phyloP scores from a whole-genome alignment of 1,284 basidiomycete species.

The Testicularia cyperi region DNA sequence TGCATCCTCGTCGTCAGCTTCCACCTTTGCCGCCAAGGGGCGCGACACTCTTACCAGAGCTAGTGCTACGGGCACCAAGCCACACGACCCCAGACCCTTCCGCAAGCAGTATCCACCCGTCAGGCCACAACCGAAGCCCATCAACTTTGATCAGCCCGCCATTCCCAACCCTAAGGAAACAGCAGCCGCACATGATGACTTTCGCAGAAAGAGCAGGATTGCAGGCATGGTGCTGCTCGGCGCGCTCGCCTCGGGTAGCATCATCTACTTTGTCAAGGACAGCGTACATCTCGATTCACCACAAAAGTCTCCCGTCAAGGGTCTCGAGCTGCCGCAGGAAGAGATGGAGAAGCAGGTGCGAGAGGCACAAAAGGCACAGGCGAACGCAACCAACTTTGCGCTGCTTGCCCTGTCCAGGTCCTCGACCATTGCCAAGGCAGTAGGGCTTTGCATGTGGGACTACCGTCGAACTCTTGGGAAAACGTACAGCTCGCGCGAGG shows the following conservation, averaged over 20 bases:
- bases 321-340: slow-evolving; percentile 35
- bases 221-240: slow-evolving; percentile 5
- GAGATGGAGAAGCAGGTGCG: slow-evolving; percentile 45
- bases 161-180: slow-evolving; percentile 55
- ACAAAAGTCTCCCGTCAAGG: slow-evolving; percentile 12
- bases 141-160: slow-evolving; percentile 56
- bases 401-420: slow-evolving; percentile 51
- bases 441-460: slow-evolving; percentile 57
- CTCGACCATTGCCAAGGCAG: slow-evolving; percentile 56
- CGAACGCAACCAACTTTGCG: slow-evolving; percentile 39
- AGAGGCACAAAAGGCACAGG: slow-evolving; percentile 42
- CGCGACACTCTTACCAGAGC: not conserved
- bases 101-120: slow-evolving; percentile 51
- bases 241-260: slow-evolving; percentile 7
- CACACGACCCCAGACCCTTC: slow-evolving; percentile 24
- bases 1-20: too few species aligned
- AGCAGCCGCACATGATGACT: slow-evolving; percentile 49
- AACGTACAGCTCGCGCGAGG: slow-evolving; percentile 34
- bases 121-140: slow-evolving; percentile 38
- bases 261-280: slow-evolving; percentile 33
- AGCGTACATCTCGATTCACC: slow-evolving; percentile 41
- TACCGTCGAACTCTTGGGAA: slow-evolving; percentile 53
- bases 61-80: not conserved
- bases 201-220: slow-evolving; percentile 32
- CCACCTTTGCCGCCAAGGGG: too few species aligned